Base-by-base conservation (phyloP, 2,329 filamentous ascomycete genomes). In the Dothideomycetidae sp. region DNA sequence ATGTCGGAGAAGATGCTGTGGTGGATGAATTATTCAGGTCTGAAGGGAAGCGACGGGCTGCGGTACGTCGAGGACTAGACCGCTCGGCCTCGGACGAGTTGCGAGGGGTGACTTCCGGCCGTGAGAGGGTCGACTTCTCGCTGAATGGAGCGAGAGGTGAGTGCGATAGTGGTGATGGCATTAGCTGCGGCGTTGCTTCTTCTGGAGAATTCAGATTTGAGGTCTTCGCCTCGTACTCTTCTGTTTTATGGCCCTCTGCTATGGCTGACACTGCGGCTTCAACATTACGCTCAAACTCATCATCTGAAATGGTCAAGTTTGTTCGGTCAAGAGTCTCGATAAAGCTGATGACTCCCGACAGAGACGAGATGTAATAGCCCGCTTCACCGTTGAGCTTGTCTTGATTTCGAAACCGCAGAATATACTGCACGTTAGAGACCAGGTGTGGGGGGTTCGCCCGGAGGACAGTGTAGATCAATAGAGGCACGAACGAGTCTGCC, bases 361-460 rank as follows among this genome's bases (percentile, higher is more conserved):
- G 63, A 5, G 90, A 96, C 19, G 88, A 96, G 39, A 98, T 73
- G 58, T 98, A 98, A 60, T 98, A 98, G 10, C 90, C 90, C 10
- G 90, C 88, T 64, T 98, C 90, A n/a, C 90, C 90, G 15, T 81
- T 82, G 1, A 98, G 74, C 57, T 96, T 96, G 37, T 98, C 90
- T 58, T 94, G 90, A 52, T 96, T 94, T 36, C 90, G 76, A 63
- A 98, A 98, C 31, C 92, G 78, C 36, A 96, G 67, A 45, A 98
- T 96, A 57, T 98, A 98, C 58, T 98, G 90, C 3, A 98, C 83
- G 56, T 98, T 98, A 42, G 86, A 94, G 16, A 96, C 86, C 21
- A 98, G 66, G 57, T 96, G 84, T 43, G 94, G 86, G 0, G 90
- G 90, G 49, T 93, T 94, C 31, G 85, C 84, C 59, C 90, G 83